These are phyloP conservation scores for Dothistroma pini DNA, from an alignment of 2,329 filamentous ascomycete species.

Conservation along the genomic window DNA sequence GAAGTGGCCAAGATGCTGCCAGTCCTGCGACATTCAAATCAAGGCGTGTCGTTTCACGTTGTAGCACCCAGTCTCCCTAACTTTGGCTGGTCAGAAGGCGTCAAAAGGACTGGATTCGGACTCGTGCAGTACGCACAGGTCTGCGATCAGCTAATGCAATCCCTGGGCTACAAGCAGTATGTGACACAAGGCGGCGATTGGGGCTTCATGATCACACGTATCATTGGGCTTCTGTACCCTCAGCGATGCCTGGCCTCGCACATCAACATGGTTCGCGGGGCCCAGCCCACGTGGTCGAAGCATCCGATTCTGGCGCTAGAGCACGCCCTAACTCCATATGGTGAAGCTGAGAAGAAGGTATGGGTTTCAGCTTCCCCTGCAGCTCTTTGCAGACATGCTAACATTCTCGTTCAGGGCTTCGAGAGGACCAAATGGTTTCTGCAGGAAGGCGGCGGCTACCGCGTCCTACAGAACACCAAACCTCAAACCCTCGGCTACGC, in stretches of 20 bases:
- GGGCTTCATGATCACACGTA: slow-evolving; percentile 55
- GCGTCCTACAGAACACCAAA: slow-evolving; percentile 59
- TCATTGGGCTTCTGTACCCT: slow-evolving; percentile 59
- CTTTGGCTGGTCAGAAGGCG: slow-evolving; percentile 63
- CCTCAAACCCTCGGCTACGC: slow-evolving; percentile 70
- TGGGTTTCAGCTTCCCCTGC: slow-evolving; percentile 46
- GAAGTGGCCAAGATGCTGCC: slow-evolving; percentile 62
- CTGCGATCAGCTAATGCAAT: slow-evolving; percentile 57
- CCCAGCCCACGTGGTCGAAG: slow-evolving; percentile 50
- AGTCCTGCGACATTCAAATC: slow-evolving; percentile 38
- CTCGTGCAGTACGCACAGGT: slow-evolving; percentile 53
- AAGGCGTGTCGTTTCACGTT: slow-evolving; percentile 58
- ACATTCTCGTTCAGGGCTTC: slow-evolving; percentile 52
- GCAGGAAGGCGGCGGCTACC: slow-evolving; percentile 57
- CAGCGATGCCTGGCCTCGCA: slow-evolving; percentile 54
- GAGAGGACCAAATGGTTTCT: slow-evolving; percentile 56
- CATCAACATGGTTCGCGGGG: slow-evolving; percentile 31
- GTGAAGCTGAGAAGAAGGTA: slow-evolving; percentile 45
- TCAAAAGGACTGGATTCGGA: slow-evolving; percentile 49
- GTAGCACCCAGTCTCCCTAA: slow-evolving; percentile 57
- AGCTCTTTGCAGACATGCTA: slow-evolving; percentile 55
- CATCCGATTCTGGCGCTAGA: slow-evolving; percentile 58
- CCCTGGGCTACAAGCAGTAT: slow-evolving; percentile 58
- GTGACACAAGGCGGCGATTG: slow-evolving; percentile 55
- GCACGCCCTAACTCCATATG: slow-evolving; percentile 55